Base-by-base conservation (phyloP, 2,329 filamentous ascomycete species). In the Aspergillus quadrilineatus region DNA sequence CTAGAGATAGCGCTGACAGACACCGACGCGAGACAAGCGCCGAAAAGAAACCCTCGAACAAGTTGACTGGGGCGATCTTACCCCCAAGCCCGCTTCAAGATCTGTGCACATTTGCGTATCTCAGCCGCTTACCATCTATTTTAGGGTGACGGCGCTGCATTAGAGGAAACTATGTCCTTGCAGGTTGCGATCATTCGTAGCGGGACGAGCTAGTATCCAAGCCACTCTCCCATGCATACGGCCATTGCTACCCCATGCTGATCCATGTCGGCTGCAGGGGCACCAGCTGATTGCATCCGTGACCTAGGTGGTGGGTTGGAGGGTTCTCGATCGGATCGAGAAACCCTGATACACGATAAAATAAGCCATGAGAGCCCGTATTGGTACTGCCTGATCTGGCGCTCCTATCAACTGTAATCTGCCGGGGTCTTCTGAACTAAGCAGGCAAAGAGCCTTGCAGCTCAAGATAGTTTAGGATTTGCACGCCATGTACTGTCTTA, bases 21-120 rank as follows among this genome's bases (percentile, higher is more conserved):
- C 12, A 17, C 17, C 8, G 39, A 45, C 32, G 47, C 53, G 48
- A 51, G 42, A 43, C 47, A 47, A 51, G 53, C 53, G 34, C 53
- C 42, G 22, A 56, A 55, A 55, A 49, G 41, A 26, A 17, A 26
- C 5, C 17, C 42, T 14, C 42, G 28, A 9, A 28, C 14, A 44
- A 5, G 34, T 14, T 14, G 45, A 34, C 29, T 30, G 0, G 17
- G 26, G 9, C n/a, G 4, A 14, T 14, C 14, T 10, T 44, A 44
- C 22, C 12, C 22, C 22, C 22, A 22, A 22, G 3, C 22, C 22
- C 22, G 22, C 22, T 14, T 37, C 8, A 14, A 37, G 34, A 37
- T 37, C 34, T 37, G 34, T 30, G 7, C 10, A 29, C 2, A 30
- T 15, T 17, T 47, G 30, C n/a, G 7, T 47, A 34, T 36, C 45